Base-by-base conservation (phyloP, 1,139 yeast genomes). In the Geotrichum cucujoidarum region DNA sequence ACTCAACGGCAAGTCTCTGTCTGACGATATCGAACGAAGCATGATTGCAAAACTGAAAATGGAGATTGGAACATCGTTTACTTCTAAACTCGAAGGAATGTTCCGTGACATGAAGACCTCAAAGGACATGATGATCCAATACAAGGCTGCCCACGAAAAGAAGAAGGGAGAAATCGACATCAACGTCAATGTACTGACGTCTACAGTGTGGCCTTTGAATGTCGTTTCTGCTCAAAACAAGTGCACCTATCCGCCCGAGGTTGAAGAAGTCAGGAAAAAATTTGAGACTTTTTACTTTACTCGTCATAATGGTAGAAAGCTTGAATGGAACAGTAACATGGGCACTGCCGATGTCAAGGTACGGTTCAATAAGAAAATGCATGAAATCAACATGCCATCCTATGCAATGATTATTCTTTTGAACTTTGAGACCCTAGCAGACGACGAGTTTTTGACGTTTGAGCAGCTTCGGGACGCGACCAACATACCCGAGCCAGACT, bases 81-180 rank as follows among this genome's bases (percentile, higher is more conserved):
- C 95, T 2, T 77, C 85, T 2, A 85, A 84, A 59, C 74, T 90
- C 38, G 92, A 88, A 60, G 89, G 88, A 45, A 92, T 92, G 98
- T 81, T 89, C 59, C 77, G 60, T 57, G 97, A 92, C 62, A 81
- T 90, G 55, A 78, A 78, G 54, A 71, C 77, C 52, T 84, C 95
- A 0, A 72, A 72, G 47, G 89, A 81, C 38, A 64, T 80, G 17
- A 76, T 84, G 32, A 57, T 64, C 6, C 83, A 75, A 20, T 84
- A 54, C 52, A 45, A 52, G 40, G 39, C 33, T 17, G 4, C 44
- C 25, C 21, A 32, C 18, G 29, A 40, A 31, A n/a, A 21, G 53
- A 58, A 43, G 43, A 54, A 42, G n/a, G 48, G 46, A 18, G 58
- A 55, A 55, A 36, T 55, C 68, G 75, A 71, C 18, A 66, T 78